Conservation (phyloP, 2,329 filamentous ascomycete genomes). For the Tolypocladium pustulatum region DNA sequence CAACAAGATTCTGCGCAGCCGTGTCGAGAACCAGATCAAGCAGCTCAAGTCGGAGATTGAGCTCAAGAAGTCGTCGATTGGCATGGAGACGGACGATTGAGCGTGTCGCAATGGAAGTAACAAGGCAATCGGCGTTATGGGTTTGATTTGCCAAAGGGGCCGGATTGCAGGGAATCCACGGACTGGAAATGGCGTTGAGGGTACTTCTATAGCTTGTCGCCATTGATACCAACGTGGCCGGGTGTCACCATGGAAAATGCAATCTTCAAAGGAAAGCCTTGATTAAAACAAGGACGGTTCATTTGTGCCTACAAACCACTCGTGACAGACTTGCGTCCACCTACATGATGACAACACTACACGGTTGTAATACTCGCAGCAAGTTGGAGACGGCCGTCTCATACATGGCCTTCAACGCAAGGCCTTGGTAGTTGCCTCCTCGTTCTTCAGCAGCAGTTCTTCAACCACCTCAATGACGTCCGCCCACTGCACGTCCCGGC, state of each 20-base stretch:
- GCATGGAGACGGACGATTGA: constrained; percentile 26
- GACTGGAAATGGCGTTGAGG: background rate
- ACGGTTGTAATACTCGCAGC: background rate
- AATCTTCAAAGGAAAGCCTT: background rate
- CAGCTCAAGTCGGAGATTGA: constrained; percentile 33
- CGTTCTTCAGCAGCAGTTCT: constrained; percentile 16
- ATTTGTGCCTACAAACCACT: background rate
- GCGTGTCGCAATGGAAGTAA: background rate
- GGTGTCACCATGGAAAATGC: background rate
- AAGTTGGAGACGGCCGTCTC: background rate
- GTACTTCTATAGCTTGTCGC: too few species aligned
- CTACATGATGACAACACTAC: background rate
- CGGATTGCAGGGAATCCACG: background rate
- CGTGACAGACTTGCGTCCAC: too few species aligned
- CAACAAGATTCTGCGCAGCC: constrained; percentile 38
- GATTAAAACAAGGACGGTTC: background rate
- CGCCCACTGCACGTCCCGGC: constrained; percentile 18
- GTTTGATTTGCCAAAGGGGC: background rate
- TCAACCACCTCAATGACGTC: constrained; percentile 23
- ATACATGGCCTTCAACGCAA: constrained; percentile 5
- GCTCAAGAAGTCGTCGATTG: constrained; percentile 33
- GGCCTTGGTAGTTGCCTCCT: constrained; percentile 8
- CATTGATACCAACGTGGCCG: background rate
- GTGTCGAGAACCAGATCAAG: constrained; percentile 39
- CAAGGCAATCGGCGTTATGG: background rate